phyloP scores from a whole-genome alignment of 768 basidiomycete species.

The Suillus lakei region DNA sequence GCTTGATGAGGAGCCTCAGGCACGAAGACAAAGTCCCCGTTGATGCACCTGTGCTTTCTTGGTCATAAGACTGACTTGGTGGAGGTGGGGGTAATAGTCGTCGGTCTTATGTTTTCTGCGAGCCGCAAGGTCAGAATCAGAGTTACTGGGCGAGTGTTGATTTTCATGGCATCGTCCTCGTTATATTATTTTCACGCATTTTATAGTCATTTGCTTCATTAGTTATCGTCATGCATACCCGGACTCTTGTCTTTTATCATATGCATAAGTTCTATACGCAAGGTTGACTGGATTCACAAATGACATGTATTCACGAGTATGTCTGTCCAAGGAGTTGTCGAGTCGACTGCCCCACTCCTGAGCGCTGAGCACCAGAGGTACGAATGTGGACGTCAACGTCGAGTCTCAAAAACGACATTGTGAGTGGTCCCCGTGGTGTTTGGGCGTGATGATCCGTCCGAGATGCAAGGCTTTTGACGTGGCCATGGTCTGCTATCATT shows the following conservation, averaged over 20 bases:
- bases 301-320: background rate
- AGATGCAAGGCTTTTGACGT: no score
- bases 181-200: constrained; percentile 10
- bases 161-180: background rate
- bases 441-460: no score
- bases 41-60: background rate
- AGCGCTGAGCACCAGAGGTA: no score
- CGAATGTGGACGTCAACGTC: no score
- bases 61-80: background rate
- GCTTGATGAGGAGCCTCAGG: constrained; percentile 29
- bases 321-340: background rate
- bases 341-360: no score
- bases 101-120: background rate
- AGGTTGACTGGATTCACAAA: background rate
- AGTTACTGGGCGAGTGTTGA: background rate
- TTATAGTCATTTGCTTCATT: constrained; percentile 4
- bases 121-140: background rate
- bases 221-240: constrained; percentile 8
- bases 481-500: no score
- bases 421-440: no score
- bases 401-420: no score
- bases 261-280: constrained; percentile 10
- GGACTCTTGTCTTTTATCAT: constrained; percentile 7
- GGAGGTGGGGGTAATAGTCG: background rate
- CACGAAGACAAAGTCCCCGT: constrained; percentile 3